Base-by-base conservation (phyloP, 768 basidiomycete species). In the Chlorophyllum brunneum region DNA sequence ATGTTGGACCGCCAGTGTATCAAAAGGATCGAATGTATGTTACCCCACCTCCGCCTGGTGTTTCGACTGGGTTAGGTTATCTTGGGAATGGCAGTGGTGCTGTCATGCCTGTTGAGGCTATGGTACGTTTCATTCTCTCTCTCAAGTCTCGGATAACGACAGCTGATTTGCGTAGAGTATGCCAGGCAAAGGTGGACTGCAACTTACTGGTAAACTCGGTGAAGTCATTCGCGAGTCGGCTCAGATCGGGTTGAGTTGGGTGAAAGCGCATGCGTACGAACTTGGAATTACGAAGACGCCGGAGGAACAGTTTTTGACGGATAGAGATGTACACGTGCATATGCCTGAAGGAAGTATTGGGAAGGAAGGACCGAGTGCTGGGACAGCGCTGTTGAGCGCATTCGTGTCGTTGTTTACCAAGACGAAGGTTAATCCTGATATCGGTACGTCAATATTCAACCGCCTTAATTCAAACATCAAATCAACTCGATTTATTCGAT, bases 171-270 rank as follows among this genome's bases (percentile, higher is more conserved):
- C 48, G n/a, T 65, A 94, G 92, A 85, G 85, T 45, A 98, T 97
- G 93, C 95, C 95, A 22, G 97, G 97, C 2, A 95, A 95, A 65
- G 95, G 95, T 10, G 79, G 78, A 13, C 75, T 99, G 2, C 93
- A 94, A 59, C 72, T 98, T 6, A 98, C 97, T 0, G 97, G 97
- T 33, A 98, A 98, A 70, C 85, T 99, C 3, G 95, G 95, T 38
- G 97, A 99, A 61, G 97, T 98, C 55, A 98, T 99, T 65, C 81
- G 92, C 31, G 97, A 98, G 70, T 92, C 88, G 56, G 94, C 95
- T 1, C 92, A 97, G 66, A 97, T 99, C 57, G 92, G 88, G 3
- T 69, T 98, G 55, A 88, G 88, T 63, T 98, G 91, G 88, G 88
- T 95, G 34, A 95, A 94, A 66, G 75, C 85, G 7, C 90, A 98